Base-by-base conservation (phyloP, 345 rosid species). In the Ceriops decandra region DNA sequence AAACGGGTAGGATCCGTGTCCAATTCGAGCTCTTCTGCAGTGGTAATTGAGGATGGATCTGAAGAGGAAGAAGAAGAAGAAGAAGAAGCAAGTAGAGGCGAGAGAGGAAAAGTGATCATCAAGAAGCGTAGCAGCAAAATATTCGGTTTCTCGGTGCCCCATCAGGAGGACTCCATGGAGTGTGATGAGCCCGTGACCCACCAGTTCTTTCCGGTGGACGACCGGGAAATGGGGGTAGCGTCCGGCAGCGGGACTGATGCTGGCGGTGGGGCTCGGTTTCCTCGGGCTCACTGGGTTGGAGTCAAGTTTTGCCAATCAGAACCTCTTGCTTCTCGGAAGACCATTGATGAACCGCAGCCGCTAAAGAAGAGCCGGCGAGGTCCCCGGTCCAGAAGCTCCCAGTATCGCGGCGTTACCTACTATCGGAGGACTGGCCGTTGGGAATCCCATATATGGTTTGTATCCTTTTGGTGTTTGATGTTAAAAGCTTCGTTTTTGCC, bases 371-470 rank as follows among this genome's bases (percentile, higher is more conserved):
- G 97, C 80, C 80, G 99, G 60, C 86, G 99, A 38, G 99, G 97
- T 22, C 99, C 99, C 35, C 79, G 99, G 72, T 95, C 99, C 6
- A 82, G 96, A 66, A 95, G 99, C 79, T 95, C 99, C 13, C 99
- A 95, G 74, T 95, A 90, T 68, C 83, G 99, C 51, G 99, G 99
- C 8, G 99, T 95, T 60, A 95, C 99, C 52, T 95, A 88, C 71
- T 95, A 95, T 78, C 84, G 99, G 79, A 83, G 99, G 68, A 95
- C 99, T 24, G 99, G 99, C 62, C 84, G 99, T 68, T 95, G 99
- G 99, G 99, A 95, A 76, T 95, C 99, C 63, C 99, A 95, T 81
- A 95, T 95, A 65, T 95, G 99, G 99, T 91, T 54, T 13, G 80
- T 76, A 26, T 9, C 54, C 11, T 6, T 30, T 5, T 16, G 2